Evolutionary conservation across 1,284 basidiomycete species (phyloP).

Genomic region (Boletus semigastroideus): DNA sequence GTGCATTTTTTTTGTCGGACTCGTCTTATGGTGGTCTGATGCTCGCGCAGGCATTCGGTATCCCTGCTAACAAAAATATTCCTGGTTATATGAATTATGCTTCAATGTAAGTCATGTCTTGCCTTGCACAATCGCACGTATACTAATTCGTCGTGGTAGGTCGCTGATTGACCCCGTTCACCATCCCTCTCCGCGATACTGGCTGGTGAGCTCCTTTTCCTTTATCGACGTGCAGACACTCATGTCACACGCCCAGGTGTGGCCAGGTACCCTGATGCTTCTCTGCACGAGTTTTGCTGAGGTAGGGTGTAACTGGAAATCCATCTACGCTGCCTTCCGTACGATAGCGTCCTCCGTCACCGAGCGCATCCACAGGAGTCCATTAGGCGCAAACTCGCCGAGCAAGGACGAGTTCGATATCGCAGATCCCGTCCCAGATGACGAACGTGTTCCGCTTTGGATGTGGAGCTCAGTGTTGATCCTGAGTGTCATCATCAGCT

Average conservation of each 20-base stretch:
- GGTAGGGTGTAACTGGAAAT: constrained; percentile 37
- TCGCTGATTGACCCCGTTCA: constrained; percentile 11
- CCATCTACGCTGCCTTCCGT: constrained; percentile 8
- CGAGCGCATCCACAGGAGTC: neutral
- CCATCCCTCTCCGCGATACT: constrained; percentile 7
- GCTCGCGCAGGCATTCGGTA: constrained; percentile 6
- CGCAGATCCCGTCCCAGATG: constrained; percentile 39
- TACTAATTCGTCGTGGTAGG: neutral
- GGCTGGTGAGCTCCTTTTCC: neutral
- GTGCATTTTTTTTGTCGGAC: neutral
- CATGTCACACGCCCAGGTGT: constrained; percentile 36
- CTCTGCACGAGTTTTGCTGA: constrained; percentile 52
- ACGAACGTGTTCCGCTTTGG: constrained; percentile 55
- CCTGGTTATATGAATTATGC: constrained; percentile 17
- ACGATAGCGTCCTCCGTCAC: constrained; percentile 1
- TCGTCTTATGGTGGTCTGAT: neutral
- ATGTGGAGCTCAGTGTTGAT: constrained; percentile 58
- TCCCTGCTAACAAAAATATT: constrained; percentile 5
- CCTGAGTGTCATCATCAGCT: constrained; percentile 50
- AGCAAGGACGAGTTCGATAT: constrained; percentile 18
- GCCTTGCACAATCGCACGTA: neutral
- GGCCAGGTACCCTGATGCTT: constrained; percentile 64
- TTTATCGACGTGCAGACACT: neutral
- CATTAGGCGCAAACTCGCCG: neutral
- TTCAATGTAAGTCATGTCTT: constrained; percentile 8